Evolutionary conservation across 345 rosid species (phyloP).

Genomic region (Syzygium aromaticum): DNA sequence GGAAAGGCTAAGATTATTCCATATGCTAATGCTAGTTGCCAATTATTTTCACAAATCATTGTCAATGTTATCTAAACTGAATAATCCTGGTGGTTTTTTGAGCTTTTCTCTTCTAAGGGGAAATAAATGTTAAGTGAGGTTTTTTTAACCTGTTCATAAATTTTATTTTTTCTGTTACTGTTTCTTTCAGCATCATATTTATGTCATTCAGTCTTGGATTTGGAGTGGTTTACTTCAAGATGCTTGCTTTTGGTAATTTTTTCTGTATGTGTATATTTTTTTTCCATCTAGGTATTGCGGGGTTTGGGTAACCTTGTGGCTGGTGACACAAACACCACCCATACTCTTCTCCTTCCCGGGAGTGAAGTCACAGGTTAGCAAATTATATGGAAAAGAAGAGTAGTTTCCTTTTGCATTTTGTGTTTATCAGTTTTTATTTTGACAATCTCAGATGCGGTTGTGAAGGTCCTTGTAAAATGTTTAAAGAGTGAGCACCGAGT

Average conservation of each 20-base stretch:
- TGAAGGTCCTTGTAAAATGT: conserved; percentile 68
- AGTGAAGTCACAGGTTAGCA: conserved; percentile 59
- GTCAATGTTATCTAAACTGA: background rate
- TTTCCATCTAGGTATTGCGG: conserved; percentile 51
- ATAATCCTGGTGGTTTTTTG: background rate
- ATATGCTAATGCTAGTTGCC: background rate
- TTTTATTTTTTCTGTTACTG: background rate
- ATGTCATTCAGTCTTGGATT: background rate
- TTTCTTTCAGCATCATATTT: background rate
- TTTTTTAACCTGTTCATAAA: background rate
- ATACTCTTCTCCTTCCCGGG: conserved; percentile 49
- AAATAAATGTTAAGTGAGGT: background rate
- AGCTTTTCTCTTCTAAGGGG: background rate
- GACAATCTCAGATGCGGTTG: conserved; percentile 38
- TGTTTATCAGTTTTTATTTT: conserved; percentile 6
- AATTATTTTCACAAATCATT: background rate
- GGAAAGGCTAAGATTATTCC: background rate
- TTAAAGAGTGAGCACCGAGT: conserved; percentile 89
- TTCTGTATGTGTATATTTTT: background rate
- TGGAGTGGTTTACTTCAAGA: background rate
- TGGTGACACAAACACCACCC: conserved; percentile 66
- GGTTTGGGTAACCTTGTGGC: conserved; percentile 92
- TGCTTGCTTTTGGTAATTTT: background rate
- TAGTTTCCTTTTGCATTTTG: background rate
- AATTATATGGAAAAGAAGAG: conserved; percentile 5